phyloP scores from a whole-genome alignment of 2,329 filamentous ascomycete species.

The Penicillium palitans region DNA sequence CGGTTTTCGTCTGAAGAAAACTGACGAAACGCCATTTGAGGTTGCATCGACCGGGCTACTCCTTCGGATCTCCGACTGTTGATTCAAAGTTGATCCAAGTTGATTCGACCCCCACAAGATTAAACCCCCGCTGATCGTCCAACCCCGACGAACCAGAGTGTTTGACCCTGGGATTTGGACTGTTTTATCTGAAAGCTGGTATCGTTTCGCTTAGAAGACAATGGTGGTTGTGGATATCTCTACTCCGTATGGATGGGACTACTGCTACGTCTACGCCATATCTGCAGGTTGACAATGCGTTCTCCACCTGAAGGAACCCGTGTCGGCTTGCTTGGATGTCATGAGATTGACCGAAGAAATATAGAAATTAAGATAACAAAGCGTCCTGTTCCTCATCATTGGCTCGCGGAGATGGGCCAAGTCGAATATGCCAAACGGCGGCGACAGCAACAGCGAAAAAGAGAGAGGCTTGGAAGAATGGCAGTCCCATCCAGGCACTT shows the following conservation, averaged over 20 bases:
- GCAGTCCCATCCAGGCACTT: constrained; percentile 29
- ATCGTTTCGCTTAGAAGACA: neutral
- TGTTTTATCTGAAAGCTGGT: neutral
- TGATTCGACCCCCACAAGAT: constrained; percentile 17
- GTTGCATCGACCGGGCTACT: constrained; percentile 20
- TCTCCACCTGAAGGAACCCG: constrained; percentile 1
- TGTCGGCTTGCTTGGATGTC: neutral
- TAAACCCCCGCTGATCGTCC: constrained; percentile 18
- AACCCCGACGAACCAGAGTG: neutral
- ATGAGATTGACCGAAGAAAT: neutral
- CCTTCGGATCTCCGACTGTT: constrained; percentile 21
- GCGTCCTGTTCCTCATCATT: constrained; percentile 14
- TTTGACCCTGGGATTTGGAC: neutral
- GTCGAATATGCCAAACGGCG: constrained; percentile 17
- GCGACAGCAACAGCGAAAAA: constrained; percentile 18
- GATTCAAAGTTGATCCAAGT: neutral
- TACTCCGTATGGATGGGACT: neutral
- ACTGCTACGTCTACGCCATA: neutral
- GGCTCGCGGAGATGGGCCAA: neutral
- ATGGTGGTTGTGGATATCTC: neutral
- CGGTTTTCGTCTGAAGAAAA: constrained; percentile 8
- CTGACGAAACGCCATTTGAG: constrained; percentile 3
- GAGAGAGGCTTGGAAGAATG: constrained; percentile 27
- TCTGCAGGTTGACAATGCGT: neutral
- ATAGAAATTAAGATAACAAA: constrained; percentile 8